Evolutionary conservation across 371 early-diverging fungal species (phyloP).

Genomic region (Lichtheimia hyalospora): DNA sequence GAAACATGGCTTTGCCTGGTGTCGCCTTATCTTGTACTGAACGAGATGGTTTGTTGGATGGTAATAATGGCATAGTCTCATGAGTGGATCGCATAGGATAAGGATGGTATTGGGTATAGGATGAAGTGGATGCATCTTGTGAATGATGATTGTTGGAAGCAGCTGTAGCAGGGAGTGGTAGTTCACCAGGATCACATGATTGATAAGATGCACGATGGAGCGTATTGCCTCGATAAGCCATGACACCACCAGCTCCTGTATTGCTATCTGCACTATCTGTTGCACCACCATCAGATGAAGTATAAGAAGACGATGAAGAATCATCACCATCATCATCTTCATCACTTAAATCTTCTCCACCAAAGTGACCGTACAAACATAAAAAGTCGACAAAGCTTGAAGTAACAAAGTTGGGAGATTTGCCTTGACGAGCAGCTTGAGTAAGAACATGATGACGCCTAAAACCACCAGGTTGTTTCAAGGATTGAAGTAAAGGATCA

Average conservation of each 20-base stretch:
- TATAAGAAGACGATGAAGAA: not conserved
- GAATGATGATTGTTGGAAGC: no score
- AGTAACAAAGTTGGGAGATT: conserved; percentile 73
- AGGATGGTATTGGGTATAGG: conserved; percentile 8
- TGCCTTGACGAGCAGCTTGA: conserved; percentile 71
- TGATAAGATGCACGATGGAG: conserved; percentile 27
- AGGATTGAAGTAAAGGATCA: conserved; percentile 43
- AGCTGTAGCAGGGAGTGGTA: conserved; percentile 11
- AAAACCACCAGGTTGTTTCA: conserved; percentile 85
- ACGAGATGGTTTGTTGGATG: conserved; percentile 40
- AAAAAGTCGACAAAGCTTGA: conserved; percentile 93
- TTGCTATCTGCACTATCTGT: not conserved
- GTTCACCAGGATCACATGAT: conserved; percentile 10
- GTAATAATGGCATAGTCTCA: conserved; percentile 60
- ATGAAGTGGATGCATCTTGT: not conserved
- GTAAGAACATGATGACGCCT: conserved; percentile 80
- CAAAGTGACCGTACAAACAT: conserved; percentile 92
- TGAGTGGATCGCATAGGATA: conserved; percentile 36
- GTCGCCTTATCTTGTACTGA: conserved; percentile 71
- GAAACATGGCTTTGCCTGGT: conserved; percentile 79
- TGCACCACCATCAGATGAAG: conserved; percentile 1
- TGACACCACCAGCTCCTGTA: not conserved
- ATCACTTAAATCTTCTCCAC: conserved; percentile 88
- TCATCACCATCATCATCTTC: conserved; percentile 59
- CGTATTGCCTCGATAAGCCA: conserved; percentile 31